Evolutionary conservation across 768 basidiomycete species (phyloP), one percentile per base, ranked within the genome.

Genomic region (Lentinus tigrinus): DNA sequence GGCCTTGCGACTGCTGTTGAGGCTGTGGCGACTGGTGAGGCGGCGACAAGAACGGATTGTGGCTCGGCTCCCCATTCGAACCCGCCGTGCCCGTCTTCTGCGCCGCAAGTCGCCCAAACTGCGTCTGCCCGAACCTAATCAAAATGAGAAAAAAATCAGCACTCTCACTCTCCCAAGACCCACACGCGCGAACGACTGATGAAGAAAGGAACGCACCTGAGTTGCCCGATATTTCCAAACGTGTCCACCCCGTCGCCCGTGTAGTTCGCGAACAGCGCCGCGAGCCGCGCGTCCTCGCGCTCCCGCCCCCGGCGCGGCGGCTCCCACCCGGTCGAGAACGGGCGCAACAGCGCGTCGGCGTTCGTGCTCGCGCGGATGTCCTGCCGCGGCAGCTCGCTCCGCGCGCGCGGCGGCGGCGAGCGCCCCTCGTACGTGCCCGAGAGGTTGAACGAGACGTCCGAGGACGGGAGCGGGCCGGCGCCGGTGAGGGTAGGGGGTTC

Each of bases 201-300:
- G 3, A 57, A 40, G 19, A 5, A 40, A 40, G 39, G 14, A 11
- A 46, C 77, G 62, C 55, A 83, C 77, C 93, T 82, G 64, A 94
- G 67, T 52, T 76, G 58, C 23, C 95, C 95, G 24, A 83, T 62
- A 69, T 97, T 97, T 54, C 95, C 95, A 67, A 95, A 96, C 52
- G 95, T 95, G 73, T 98, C 95, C 71, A 89, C 79, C 1, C 95
- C 95, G 65, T 91, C 93, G 54, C 95, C 94, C n/a, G 77, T 70
- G 56, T 87, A 79, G 67, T 88, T 89, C 19, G 90, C 93, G 63
- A 95, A 85, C 65, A 95, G 71, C 53, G 73, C 75, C 4, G 93
- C 93, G 55, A 98, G 81, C 27, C 85, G 81, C 38, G 80, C 66
- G 69, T 91, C 79, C 58, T 82, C 76, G 34, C 40, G 53, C 47